Evolutionary conservation across 2,329 filamentous ascomycete genomes (phyloP).

Genomic region (Penicillium olsonii): DNA sequence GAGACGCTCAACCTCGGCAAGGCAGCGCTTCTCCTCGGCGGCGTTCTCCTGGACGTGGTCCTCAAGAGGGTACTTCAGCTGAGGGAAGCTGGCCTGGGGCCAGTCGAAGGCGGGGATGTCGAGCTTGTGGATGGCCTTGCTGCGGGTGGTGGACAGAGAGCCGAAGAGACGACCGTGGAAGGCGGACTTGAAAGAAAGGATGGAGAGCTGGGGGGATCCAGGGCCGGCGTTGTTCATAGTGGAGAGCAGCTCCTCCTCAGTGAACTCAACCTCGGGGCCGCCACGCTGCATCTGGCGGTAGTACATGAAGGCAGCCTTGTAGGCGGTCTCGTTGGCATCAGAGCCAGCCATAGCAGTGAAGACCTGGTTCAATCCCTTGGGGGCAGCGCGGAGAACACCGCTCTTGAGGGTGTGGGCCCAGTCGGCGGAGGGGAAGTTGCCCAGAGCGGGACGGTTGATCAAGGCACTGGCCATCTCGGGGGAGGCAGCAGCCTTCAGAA

Average conservation of each 20-base stretch:
- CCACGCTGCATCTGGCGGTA: slow-evolving; percentile 79
- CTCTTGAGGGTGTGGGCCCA: slow-evolving; percentile 75
- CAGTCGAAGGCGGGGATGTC: slow-evolving; percentile 95
- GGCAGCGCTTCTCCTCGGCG: slow-evolving; percentile 75
- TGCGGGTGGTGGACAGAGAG: slow-evolving; percentile 82
- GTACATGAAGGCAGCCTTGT: slow-evolving; percentile 96
- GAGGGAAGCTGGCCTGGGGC: slow-evolving; percentile 85
- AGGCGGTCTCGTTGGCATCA: slow-evolving; percentile 91
- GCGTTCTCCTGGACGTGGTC: slow-evolving; percentile 77
- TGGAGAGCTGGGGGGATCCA: slow-evolving; percentile 76
- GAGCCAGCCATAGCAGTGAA: slow-evolving; percentile 89
- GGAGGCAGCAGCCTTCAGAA: slow-evolving; percentile 69
- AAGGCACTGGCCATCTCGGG: slow-evolving; percentile 78
- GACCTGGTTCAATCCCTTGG: slow-evolving; percentile 70
- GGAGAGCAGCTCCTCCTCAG: slow-evolving; percentile 69
- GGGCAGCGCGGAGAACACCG: slow-evolving; percentile 79
- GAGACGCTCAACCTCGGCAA: slow-evolving; percentile 79
- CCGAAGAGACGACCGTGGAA: slow-evolving; percentile 93
- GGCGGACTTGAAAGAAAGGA: slow-evolving; percentile 82
- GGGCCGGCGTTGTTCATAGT: slow-evolving; percentile 81
- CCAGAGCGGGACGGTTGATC: slow-evolving; percentile 85
- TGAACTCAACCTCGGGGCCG: slow-evolving; percentile 60
- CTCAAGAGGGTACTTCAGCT: slow-evolving; percentile 83
- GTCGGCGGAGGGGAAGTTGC: slow-evolving; percentile 85
- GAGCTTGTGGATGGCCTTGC: slow-evolving; percentile 91